Conservation (phyloP, 345 rosid genomes). For the Pistacia vera region DNA sequence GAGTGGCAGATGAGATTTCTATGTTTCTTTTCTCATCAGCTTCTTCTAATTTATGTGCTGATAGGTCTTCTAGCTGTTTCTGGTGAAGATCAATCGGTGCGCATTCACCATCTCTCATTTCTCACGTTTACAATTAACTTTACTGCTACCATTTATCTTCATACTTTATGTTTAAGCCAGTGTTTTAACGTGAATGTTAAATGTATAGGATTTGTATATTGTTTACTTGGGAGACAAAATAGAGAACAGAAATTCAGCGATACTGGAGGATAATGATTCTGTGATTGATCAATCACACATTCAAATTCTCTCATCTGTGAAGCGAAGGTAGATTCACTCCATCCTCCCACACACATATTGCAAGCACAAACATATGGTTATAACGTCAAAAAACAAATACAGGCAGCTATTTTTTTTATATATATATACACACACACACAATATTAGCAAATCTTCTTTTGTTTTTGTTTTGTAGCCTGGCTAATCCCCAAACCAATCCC, state of each 20-base stretch:
- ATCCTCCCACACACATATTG: not conserved
- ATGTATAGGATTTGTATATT: slow-evolving; percentile 49
- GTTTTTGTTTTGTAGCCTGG: too few species aligned
- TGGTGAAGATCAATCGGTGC: slow-evolving; percentile 45
- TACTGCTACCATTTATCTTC: not conserved
- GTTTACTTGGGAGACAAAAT: slow-evolving; percentile 48
- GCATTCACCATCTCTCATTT: not conserved
- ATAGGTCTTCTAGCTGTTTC: slow-evolving; percentile 23
- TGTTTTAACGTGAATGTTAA: not conserved
- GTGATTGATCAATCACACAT: slow-evolving; percentile 35
- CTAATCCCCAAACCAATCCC: too few species aligned
- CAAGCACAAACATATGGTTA: not conserved
- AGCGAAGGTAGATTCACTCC: slow-evolving; percentile 44
- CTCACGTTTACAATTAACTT: not conserved
- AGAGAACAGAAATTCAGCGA: slow-evolving; percentile 6
- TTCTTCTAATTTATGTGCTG: slow-evolving; percentile 31
- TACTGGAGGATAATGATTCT: slow-evolving; percentile 17
- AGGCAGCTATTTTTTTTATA: too few species aligned
- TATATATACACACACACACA: too few species aligned
- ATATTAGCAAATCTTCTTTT: too few species aligned
- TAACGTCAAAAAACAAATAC: too few species aligned
- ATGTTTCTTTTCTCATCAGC: slow-evolving; percentile 15
- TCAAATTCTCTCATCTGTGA: slow-evolving; percentile 44
- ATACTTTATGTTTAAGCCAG: not conserved
- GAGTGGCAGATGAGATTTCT: slow-evolving; percentile 25